Base-by-base conservation (phyloP, 2,329 filamentous ascomycete genomes). In the Penicillium sp. region DNA sequence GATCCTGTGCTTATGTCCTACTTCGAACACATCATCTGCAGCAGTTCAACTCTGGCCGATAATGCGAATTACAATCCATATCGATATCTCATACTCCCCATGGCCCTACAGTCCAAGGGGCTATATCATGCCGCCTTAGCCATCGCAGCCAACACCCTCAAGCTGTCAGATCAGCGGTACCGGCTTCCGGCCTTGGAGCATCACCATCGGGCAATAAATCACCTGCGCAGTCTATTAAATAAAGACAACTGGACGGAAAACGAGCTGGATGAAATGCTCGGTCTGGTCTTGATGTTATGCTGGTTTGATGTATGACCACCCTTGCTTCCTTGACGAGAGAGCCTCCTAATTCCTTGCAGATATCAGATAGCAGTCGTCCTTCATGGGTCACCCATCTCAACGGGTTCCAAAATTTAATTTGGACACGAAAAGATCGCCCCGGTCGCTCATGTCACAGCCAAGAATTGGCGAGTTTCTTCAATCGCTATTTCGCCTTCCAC, bases 61-160 rank as follows among this genome's bases (percentile, higher is more conserved):
- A 65, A 67, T 42, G 59, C 57, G 3, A 42, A 61, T 38, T 61
- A 58, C n/a, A 68, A 68, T 35, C 65, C 66, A n/a, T 68, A 68
- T 56, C 60, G 64, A 40, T 60, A 69, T 50, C 52, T 67, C 3
- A 63, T 69, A 23, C 52, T 69, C 1, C 65, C 65, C n/a, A 69
- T 68, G 65, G 63, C 64, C 3, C 46, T 69, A 31, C 37, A 63
- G 16, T 67, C 61, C 1, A 37, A 62, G n/a, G 65, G 65, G 8
- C 39, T 68, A 15, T 68, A 66, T 32, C 64, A 68, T 50, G 64
- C 62, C 4, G 65, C 65, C 0, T 49, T 68, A 12, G 65, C 65
- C 10, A 61, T 68, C 18, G 60, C 65, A 2, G 66, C 66, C 1
- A 61, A 62, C 35, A 68, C 64, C 16, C 46, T 69, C 6, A 55